These are phyloP conservation scores for Plantago ovata DNA, from an alignment of 257 asterid species.

Conservation along the genomic window DNA sequence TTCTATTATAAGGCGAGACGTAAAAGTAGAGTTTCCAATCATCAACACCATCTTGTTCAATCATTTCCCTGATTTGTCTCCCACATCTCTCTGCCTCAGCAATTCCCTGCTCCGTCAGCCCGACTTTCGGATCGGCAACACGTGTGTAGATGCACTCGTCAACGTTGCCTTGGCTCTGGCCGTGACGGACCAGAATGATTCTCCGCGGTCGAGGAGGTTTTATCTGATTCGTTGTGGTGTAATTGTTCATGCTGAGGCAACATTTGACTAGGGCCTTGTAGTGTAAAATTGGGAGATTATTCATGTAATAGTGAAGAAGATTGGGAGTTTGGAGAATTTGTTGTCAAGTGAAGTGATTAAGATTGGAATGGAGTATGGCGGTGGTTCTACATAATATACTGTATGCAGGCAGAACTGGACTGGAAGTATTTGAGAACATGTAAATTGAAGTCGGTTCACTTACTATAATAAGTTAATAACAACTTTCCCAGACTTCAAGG, in stretches of 20 bases:
- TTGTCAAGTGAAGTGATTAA: constrained; percentile 12
- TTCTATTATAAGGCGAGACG: constrained; percentile 60
- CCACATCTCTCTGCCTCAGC: constrained; percentile 59
- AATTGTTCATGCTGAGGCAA: constrained; percentile 19
- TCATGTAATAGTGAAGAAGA: constrained; percentile 14
- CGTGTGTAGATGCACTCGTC: constrained; percentile 66
- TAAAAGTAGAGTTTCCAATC: constrained; percentile 76
- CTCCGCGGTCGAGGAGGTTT: constrained; percentile 67
- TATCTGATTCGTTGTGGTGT: not conserved
- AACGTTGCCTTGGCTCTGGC: constrained; percentile 72
- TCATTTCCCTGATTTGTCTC: constrained; percentile 33
- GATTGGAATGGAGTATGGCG: too few species aligned
- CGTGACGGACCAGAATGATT: constrained; percentile 69
- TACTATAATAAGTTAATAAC: too few species aligned
- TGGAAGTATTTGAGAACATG: too few species aligned
- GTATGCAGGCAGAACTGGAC: too few species aligned
- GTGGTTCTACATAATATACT: too few species aligned
- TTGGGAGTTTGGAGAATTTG: constrained; percentile 20
- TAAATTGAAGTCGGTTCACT: too few species aligned
- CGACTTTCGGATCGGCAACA: constrained; percentile 69
- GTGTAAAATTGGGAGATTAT: not conserved
- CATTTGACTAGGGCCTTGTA: constrained; percentile 20
- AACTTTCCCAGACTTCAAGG: too few species aligned
- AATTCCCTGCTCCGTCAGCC: constrained; percentile 42
- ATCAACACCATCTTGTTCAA: constrained; percentile 46